A percentile compares a stretch with the other conserved stretches of the same genome.
These are phyloP conservation scores for Podochytrium sp. DNA, from an alignment of 192 early-diverging fungal genomes.

Conservation along the genomic window DNA sequence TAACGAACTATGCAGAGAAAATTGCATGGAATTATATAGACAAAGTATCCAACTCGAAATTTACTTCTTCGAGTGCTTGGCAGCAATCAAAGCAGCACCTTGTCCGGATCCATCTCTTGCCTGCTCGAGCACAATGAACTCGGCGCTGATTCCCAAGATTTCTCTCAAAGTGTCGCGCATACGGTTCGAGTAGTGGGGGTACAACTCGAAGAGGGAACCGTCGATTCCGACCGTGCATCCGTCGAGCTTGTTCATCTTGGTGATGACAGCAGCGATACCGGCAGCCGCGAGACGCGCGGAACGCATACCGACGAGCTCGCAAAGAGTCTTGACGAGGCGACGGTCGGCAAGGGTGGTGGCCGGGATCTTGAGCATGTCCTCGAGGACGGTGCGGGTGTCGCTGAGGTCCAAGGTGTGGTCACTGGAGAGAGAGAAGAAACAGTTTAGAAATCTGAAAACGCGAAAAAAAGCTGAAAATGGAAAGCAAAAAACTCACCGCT, in stretches of 20 bases:
- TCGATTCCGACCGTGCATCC: slow-evolving; percentile 84
- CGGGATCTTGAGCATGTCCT: slow-evolving; percentile 68
- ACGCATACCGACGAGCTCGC: slow-evolving; percentile 80
- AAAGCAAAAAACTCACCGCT: slow-evolving; percentile 43
- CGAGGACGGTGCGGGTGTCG: slow-evolving; percentile 62
- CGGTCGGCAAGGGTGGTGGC: slow-evolving; percentile 68
- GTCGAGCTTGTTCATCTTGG: slow-evolving; percentile 59
- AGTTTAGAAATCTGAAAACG: too few relatives aligned
- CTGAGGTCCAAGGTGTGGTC: slow-evolving; percentile 68
- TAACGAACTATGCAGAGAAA: too few relatives aligned
- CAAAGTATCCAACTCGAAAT: too few relatives aligned
- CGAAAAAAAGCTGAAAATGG: too few relatives aligned
- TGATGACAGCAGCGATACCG: slow-evolving; percentile 64
- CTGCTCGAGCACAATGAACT: slow-evolving; percentile 69
- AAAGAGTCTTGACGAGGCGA: slow-evolving; percentile 71
- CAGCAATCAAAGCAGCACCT: slow-evolving; percentile 63
- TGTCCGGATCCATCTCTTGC: slow-evolving; percentile 76
- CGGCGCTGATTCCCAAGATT: slow-evolving; percentile 68
- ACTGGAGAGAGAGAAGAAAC: too few relatives aligned
- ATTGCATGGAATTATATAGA: too few relatives aligned
- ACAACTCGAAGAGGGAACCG: slow-evolving; percentile 89
- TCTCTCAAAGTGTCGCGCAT: slow-evolving; percentile 75
- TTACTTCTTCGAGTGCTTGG: too few relatives aligned
- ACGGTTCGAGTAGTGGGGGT: slow-evolving; percentile 80
- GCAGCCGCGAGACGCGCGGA: slow-evolving; percentile 76